These are phyloP conservation scores for Colletotrichum sp. DNA, from an alignment of 2,329 filamentous ascomycete species.

Conservation along the genomic window DNA sequence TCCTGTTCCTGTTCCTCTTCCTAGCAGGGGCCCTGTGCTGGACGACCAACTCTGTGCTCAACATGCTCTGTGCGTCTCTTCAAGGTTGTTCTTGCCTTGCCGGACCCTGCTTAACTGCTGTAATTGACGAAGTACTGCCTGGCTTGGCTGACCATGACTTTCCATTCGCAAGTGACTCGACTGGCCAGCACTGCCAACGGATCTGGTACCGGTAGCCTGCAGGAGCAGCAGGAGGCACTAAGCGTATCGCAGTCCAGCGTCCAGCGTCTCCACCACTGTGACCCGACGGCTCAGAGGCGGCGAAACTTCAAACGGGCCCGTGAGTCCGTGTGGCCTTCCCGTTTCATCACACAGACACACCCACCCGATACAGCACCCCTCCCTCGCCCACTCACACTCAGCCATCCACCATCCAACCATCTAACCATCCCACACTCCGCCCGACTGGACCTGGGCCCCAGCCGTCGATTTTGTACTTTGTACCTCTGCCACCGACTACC, in stretches of 20 bases:
- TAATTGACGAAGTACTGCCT: neutral
- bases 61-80: neutral
- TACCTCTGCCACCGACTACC: neutral
- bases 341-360: slow-evolving; percentile 22
- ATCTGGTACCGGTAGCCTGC: neutral
- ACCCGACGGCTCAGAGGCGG: slow-evolving; percentile 3
- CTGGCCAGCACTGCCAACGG: neutral
- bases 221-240: neutral
- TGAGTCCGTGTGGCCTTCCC: slow-evolving; percentile 21
- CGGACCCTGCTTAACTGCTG: neutral
- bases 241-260: neutral
- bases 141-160: neutral
- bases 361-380: neutral
- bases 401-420: slow-evolving; percentile 14
- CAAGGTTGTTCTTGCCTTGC: neutral
- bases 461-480: neutral
- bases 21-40: neutral
- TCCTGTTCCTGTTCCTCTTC: neutral
- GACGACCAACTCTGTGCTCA: neutral
- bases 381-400: neutral
- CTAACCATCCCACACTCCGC: slow-evolving; percentile 11
- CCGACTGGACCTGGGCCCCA: neutral
- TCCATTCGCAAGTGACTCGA: neutral
- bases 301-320: slow-evolving; percentile 21
- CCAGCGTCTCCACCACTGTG: neutral